Conservation (phyloP, 2,329 filamentous ascomycete genomes). For the Hypoxylon sp. region DNA sequence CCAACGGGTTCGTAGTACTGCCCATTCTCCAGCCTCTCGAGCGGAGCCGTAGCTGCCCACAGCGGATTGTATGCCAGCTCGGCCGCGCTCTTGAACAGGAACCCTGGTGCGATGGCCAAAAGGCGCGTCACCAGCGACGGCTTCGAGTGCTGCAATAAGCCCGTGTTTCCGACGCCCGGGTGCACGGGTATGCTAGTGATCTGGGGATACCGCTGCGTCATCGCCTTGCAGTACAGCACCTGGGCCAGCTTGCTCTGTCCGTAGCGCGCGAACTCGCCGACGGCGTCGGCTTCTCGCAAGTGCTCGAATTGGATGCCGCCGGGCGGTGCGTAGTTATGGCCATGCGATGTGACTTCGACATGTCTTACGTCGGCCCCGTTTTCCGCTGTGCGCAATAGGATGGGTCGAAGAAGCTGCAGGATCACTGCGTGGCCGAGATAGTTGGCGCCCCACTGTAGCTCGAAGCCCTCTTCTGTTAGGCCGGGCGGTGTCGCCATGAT, state of each 20-base stretch:
- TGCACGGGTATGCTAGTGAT: slow-evolving; percentile 58
- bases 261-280: slow-evolving; percentile 58
- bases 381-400: slow-evolving; percentile 50
- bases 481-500: slow-evolving; percentile 55
- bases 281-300: slow-evolving; percentile 44
- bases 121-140: slow-evolving; percentile 42
- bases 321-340: background rate
- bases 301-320: slow-evolving; percentile 52
- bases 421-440: slow-evolving; percentile 62
- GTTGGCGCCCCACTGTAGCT: slow-evolving; percentile 62
- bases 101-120: slow-evolving; percentile 21
- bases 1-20: slow-evolving; percentile 58
- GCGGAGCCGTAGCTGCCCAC: slow-evolving; percentile 56
- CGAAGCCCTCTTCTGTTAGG: slow-evolving; percentile 59
- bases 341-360: slow-evolving; percentile 2
- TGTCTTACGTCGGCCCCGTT: slow-evolving; percentile 43
- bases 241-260: slow-evolving; percentile 65
- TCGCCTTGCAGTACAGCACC: slow-evolving; percentile 59
- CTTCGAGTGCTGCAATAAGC: slow-evolving; percentile 9
- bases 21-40: slow-evolving; percentile 46
- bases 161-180: slow-evolving; percentile 60
- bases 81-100: slow-evolving; percentile 45
- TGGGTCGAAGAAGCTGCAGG: slow-evolving; percentile 53
- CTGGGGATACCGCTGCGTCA: slow-evolving; percentile 57
- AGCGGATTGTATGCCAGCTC: slow-evolving; percentile 57